phyloP scores from a whole-genome alignment of 352 stramenopile species.

The Globisporangium splendens region DNA sequence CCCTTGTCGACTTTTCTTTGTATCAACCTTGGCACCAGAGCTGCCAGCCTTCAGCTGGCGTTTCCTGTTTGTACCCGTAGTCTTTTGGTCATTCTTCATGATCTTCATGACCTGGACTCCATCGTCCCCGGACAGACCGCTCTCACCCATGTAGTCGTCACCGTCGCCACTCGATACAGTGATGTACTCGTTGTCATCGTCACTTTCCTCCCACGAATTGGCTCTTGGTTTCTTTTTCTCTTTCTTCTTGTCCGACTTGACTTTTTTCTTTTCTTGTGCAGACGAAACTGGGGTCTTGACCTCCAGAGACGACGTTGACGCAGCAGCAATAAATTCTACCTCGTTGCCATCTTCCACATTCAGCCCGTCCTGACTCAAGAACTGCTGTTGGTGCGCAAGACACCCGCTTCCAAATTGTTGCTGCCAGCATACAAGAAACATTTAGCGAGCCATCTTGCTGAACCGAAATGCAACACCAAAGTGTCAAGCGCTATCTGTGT shows the following conservation, averaged over 20 bases:
- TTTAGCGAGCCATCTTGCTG: background rate
- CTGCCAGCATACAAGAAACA: conserved; percentile 16
- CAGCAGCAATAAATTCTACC: background rate
- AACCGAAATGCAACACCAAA: background rate
- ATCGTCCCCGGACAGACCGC: background rate
- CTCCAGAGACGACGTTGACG: background rate
- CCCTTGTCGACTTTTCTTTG: conserved; percentile 32
- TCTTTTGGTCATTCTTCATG: conserved; percentile 1
- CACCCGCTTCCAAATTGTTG: conserved; percentile 64
- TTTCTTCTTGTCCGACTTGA: conserved; percentile 3
- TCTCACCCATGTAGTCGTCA: conserved; percentile 15
- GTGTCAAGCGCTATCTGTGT: background rate
- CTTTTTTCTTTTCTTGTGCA: conserved; percentile 2
- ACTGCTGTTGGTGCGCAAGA: conserved; percentile 50
- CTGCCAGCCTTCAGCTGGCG: conserved; percentile 4
- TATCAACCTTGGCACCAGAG: background rate
- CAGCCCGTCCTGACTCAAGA: conserved; percentile 33
- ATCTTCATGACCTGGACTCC: background rate
- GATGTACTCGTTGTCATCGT: conserved; percentile 28
- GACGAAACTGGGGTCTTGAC: background rate
- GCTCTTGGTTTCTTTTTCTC: conserved; percentile 21
- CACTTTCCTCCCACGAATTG: conserved; percentile 25
- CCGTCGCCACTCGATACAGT: conserved; percentile 35
- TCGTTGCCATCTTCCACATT: conserved; percentile 16
- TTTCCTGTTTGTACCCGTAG: conserved; percentile 2